phyloP scores from a whole-genome alignment of 2,329 filamentous ascomycete genomes.

The Diplodia corticola region DNA sequence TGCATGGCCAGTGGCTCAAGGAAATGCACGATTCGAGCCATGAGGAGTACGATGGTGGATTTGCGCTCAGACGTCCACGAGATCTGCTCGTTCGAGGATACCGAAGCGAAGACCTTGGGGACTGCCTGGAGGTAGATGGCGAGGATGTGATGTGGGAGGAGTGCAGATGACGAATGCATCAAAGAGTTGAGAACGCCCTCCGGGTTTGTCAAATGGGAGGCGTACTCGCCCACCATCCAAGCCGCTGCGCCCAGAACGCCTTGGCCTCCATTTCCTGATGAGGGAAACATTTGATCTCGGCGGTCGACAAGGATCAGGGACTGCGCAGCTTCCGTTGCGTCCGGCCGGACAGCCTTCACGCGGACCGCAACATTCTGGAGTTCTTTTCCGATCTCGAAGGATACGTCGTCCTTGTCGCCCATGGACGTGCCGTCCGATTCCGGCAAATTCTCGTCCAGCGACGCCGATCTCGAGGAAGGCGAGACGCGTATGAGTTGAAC shows the following conservation, averaged over 20 bases:
- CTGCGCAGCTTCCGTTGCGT: slow-evolving; percentile 82
- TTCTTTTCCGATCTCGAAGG: slow-evolving; percentile 77
- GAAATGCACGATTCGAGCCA: slow-evolving; percentile 79
- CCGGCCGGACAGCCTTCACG: slow-evolving; percentile 76
- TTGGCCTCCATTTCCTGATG: slow-evolving; percentile 51
- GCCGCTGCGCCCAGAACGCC: slow-evolving; percentile 73
- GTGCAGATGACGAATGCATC: slow-evolving; percentile 64
- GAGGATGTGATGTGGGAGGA: slow-evolving; percentile 65
- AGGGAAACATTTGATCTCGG: slow-evolving; percentile 58
- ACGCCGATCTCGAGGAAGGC: slow-evolving; percentile 47
- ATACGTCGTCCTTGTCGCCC: slow-evolving; percentile 48
- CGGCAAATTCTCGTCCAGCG: slow-evolving; percentile 1
- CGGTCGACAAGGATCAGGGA: slow-evolving; percentile 66
- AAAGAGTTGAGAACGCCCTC: slow-evolving; percentile 73
- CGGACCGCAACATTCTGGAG: slow-evolving; percentile 89
- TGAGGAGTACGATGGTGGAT: slow-evolving; percentile 71
- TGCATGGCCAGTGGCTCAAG: slow-evolving; percentile 78
- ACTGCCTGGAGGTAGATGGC: slow-evolving; percentile 79
- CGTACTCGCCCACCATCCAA: slow-evolving; percentile 90
- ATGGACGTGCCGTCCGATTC: slow-evolving; percentile 27
- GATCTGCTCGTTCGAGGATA: slow-evolving; percentile 65
- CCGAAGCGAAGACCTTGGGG: slow-evolving; percentile 77
- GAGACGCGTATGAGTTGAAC: slow-evolving; percentile 76
- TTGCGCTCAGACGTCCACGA: slow-evolving; percentile 74
- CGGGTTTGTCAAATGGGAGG: slow-evolving; percentile 67